Evolutionary conservation across 192 early-diverging fungal species (phyloP).

Genomic region (Piromyces finnis): DNA sequence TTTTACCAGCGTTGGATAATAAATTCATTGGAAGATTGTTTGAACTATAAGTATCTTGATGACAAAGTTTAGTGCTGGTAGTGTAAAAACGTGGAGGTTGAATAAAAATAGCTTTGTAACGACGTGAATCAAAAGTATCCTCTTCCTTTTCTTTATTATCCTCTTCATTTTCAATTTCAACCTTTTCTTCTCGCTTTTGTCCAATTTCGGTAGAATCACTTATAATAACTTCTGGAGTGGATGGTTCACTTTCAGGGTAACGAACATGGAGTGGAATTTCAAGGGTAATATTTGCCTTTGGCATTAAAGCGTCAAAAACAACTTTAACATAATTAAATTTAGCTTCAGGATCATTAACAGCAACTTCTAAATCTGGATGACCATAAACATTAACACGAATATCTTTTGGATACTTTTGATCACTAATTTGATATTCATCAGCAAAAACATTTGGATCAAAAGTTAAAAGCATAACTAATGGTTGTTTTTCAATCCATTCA

Average conservation of each 20-base stretch:
- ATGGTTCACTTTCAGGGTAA: background rate
- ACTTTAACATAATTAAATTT: background rate
- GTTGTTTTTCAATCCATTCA: background rate
- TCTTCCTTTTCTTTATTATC: background rate
- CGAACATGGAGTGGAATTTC: background rate
- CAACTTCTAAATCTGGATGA: background rate
- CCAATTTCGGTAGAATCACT: background rate
- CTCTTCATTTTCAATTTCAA: background rate
- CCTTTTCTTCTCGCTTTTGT: background rate
- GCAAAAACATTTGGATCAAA: background rate
- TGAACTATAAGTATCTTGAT: background rate
- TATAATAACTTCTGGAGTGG: no score
- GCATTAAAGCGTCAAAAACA: background rate
- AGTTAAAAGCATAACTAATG: background rate
- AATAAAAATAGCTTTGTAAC: background rate
- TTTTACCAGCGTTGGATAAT: background rate
- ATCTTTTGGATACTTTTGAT: background rate
- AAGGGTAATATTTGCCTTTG: background rate
- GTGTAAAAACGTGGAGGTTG: background rate
- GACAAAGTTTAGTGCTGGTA: background rate
- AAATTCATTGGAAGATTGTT: background rate
- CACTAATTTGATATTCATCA: background rate
- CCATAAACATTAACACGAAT: background rate
- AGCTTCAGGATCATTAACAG: background rate
- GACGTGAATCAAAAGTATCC: background rate